Base-by-base conservation (phyloP, 352 stramenopile species). In the Pythium utonaiense region DNA sequence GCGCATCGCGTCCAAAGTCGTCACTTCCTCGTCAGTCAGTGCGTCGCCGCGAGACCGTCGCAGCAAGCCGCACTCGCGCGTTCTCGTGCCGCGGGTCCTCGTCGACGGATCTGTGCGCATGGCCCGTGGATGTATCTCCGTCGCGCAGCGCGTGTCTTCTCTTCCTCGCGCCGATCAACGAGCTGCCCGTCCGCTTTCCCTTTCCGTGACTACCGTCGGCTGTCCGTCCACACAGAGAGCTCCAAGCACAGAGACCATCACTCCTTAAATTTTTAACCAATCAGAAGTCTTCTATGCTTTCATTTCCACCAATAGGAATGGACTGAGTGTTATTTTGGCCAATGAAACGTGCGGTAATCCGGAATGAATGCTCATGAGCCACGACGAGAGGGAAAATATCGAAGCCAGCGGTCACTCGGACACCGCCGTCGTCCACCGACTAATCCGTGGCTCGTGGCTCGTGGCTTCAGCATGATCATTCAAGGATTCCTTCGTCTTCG, bases 281-380 rank as follows among this genome's bases (percentile, higher is more conserved):
- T 62, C 33, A 49, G 3, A 47, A 3, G 10, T 19, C 16, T 19
- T 14, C 17, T 27, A 42, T 45, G 16, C 24, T 8, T 21, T 6
- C 16, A 55, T 61, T 66, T 66, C 28, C 27, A 50, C 60, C 33
- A 66, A 66, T 66, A 13, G 27, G 7, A n/a, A 22, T 13, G 30
- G 17, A 4, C 14, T n/a, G 6, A 6, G 22, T 22, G 25, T 21
- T 27, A 49, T 66, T 66, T 66, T 25, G 22, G 50, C 59, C 59
- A 66, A 66, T 66, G 33, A 66, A 13, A 41, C 9, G 6, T 7
- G 1, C 1, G 6, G 21, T 12, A 9, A 7, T 34, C 16, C 27
- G 9, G 57, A 64, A 44, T 66, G 60, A 31, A 56, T 50, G 60
- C 55, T 49, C 45, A 57, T 13, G 22, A 14, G 21, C 24, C 9